Base-by-base conservation (phyloP, 768 basidiomycete genomes). In the Coprinopsis sp. region DNA sequence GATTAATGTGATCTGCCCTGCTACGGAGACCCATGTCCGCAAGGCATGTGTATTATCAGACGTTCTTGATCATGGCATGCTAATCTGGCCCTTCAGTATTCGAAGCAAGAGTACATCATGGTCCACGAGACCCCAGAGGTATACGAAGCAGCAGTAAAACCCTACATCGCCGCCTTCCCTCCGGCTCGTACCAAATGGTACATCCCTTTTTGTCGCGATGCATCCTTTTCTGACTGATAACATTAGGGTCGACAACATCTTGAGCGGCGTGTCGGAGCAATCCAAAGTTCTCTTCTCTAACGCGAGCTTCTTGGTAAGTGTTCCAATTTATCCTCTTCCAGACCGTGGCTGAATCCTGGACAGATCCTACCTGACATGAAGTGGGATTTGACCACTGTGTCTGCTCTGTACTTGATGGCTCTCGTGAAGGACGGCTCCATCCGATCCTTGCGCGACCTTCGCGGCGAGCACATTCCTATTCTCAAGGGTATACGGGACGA, bases 301-400 rank as follows among this genome's bases (percentile, higher is more conserved):
- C 11, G 63, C 77, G 0, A 71, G 76, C 4, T 96, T 87, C 57
- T 54, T 95, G 30, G n/a, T n/a, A n/a, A n/a, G n/a, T n/a, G n/a
- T n/a, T n/a, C n/a, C n/a, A n/a, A n/a, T n/a, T n/a, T n/a, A n/a
- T n/a, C n/a, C n/a, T n/a, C n/a, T n/a, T n/a, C n/a, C n/a, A n/a
- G n/a, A n/a, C n/a, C n/a, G n/a, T n/a, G n/a, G n/a, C n/a, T n/a
- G n/a, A n/a, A n/a, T n/a, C n/a, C n/a, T n/a, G n/a, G n/a, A n/a
- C n/a, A n/a, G n/a, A 82, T 99, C 46, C 66, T 96, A 0, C 95
- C 95, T 0, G 95, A 99, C 65, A 87, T 96, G 81, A 98, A 97
- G 69, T 98, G 95, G 95, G 92, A 98, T 60, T 74, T 82, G 23
- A 76, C 70, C 19, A 87, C 81, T 0, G 53, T 87, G n/a, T 65